Percentiles rank a stretch among this genome's conserved stretches.
Evolutionary conservation across 441 rosid species (phyloP).

Genomic region (Geranium incanum): DNA sequence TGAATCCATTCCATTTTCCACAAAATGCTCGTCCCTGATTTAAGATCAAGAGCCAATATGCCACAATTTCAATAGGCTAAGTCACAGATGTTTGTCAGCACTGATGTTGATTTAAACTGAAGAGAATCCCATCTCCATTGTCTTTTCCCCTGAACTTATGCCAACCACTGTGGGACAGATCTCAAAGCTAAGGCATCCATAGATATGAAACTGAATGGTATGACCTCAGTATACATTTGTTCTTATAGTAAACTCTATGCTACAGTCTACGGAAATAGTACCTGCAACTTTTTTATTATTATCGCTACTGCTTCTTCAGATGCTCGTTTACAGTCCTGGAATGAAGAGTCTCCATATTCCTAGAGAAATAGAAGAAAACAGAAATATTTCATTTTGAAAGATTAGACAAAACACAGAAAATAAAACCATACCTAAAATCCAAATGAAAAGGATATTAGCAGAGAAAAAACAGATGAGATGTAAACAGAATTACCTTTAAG

Average conservation of each 20-base stretch:
- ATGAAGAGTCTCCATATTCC: conserved; percentile 94
- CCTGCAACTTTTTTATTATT: conserved; percentile 77
- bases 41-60: neutral
- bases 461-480: conserved; percentile 9
- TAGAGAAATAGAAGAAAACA: conserved; percentile 22
- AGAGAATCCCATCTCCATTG: conserved; percentile 7
- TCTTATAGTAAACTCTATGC: neutral
- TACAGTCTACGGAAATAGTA: conserved; percentile 14
- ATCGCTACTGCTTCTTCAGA: conserved; percentile 83
- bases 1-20: conserved; percentile 13
- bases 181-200: neutral
- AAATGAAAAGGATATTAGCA: conserved; percentile 10
- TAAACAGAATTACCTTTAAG: conserved; percentile 50
- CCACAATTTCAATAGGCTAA: neutral
- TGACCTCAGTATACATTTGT: neutral
- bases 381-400: conserved; percentile 10
- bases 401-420: conserved; percentile 7
- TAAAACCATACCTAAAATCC: conserved; percentile 13
- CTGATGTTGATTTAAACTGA: neutral
- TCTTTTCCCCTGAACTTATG: neutral
- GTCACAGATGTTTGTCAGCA: conserved; percentile 2
- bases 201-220: neutral
- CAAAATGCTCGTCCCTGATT: neutral
- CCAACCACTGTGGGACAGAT: neutral
- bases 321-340: conserved; percentile 88